Percentiles rank a stretch among this genome's conserved stretches.
phyloP scores from a whole-genome alignment of 1,284 basidiomycete species.

The Cryptococcus deneoformans region DNA sequence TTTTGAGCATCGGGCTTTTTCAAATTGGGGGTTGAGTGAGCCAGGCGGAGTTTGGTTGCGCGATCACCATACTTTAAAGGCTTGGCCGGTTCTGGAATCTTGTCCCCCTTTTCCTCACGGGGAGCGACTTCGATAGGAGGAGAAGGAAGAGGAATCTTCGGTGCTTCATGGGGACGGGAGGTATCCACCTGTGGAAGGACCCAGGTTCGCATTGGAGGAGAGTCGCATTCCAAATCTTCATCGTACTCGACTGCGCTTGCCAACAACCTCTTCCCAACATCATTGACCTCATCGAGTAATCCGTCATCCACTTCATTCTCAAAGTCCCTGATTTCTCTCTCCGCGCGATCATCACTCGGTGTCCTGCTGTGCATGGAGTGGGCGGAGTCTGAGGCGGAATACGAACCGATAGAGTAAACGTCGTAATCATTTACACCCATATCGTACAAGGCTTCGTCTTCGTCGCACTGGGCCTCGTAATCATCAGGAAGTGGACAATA shows the following conservation, averaged over 20 bases:
- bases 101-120: background rate
- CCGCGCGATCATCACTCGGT: conserved; percentile 10
- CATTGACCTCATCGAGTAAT: conserved; percentile 13
- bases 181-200: background rate
- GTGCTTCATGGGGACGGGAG: background rate
- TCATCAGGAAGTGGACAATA: conserved; percentile 37
- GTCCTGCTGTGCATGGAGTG: conserved; percentile 3
- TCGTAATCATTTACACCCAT: conserved; percentile 19
- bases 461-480: conserved; percentile 39
- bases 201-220: conserved; percentile 11
- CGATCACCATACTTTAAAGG: conserved; percentile 31
- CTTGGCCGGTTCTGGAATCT: conserved; percentile 2
- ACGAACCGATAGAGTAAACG: conserved; percentile 21
- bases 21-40: conserved; percentile 29
- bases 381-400: conserved; percentile 3
- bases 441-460: conserved; percentile 31
- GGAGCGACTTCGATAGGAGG: background rate
- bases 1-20: conserved; percentile 7
- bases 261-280: conserved; percentile 17
- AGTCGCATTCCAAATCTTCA: conserved; percentile 25
- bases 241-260: conserved; percentile 27
- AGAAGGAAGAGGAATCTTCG: conserved; percentile 12
- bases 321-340: conserved; percentile 10
- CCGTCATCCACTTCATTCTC: conserved; percentile 5
- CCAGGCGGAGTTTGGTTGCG: conserved; percentile 27